Evolutionary conservation across 2,329 filamentous ascomycete genomes (phyloP).

Genomic region (Fusarium sp.): DNA sequence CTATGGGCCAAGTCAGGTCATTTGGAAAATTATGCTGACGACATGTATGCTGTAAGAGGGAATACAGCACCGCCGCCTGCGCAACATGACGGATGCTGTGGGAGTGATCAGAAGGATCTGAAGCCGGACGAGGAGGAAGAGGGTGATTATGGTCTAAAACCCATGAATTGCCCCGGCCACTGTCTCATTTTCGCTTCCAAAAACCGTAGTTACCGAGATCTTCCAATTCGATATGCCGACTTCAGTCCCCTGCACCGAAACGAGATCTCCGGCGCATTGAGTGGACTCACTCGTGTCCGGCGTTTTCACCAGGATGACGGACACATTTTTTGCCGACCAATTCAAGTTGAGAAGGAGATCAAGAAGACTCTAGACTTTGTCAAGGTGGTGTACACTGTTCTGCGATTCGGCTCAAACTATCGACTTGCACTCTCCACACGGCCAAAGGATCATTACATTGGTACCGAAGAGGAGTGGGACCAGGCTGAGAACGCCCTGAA

Average conservation of each 20-base stretch:
- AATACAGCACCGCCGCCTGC: constrained; percentile 45
- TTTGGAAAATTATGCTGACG: constrained; percentile 88
- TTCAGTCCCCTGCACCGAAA: constrained; percentile 90
- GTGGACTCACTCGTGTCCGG: constrained; percentile 82
- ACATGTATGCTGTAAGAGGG: constrained; percentile 86
- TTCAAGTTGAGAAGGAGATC: constrained; percentile 80
- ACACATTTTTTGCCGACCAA: constrained; percentile 86
- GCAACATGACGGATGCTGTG: constrained; percentile 43
- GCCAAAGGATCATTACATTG: constrained; percentile 80
- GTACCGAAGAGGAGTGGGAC: constrained; percentile 71
- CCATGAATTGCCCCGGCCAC: constrained; percentile 93
- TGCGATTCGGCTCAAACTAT: constrained; percentile 74
- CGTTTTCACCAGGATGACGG: constrained; percentile 92
- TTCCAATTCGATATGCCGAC: constrained; percentile 86
- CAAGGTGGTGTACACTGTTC: constrained; percentile 73
- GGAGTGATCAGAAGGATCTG: constrained; percentile 38
- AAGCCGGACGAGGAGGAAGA: constrained; percentile 63
- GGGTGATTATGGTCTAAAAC: constrained; percentile 84
- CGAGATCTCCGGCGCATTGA: constrained; percentile 82
- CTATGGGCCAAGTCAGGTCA: constrained; percentile 89
- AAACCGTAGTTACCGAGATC: constrained; percentile 78
- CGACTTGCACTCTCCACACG: constrained; percentile 81
- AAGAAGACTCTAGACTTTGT: constrained; percentile 78
- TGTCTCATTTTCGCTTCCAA: constrained; percentile 83
- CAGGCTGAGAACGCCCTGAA: constrained; percentile 53